Conservation (phyloP, 208 protist genomes). For the Crithidia bombi region DNA sequence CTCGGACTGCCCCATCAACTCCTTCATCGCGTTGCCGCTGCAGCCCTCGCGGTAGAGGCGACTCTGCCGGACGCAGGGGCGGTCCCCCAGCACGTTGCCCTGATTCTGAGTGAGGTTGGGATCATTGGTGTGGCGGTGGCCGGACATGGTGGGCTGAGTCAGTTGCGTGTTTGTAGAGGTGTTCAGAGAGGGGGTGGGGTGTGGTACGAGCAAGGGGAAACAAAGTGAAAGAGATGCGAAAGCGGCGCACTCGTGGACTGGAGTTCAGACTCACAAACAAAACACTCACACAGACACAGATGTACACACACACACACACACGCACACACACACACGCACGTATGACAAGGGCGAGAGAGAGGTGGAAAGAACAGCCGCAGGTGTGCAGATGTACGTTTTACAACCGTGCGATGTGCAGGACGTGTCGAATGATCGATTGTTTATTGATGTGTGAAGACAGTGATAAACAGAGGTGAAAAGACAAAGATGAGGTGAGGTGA, state of each 20-base stretch:
- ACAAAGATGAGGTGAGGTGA: no score
- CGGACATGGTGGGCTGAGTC: conserved; percentile 45
- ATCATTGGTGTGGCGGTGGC: conserved; percentile 67
- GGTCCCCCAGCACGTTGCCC: conserved; percentile 85
- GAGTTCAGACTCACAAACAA: background rate
- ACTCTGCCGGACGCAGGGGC: conserved; percentile 90
- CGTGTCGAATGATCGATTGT: no score
- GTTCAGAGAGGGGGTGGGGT: background rate
- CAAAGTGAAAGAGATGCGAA: no score
- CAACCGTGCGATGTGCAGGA: no score
- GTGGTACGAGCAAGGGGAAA: conserved; percentile 3
- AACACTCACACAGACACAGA: background rate
- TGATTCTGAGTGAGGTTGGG: conserved; percentile 83
- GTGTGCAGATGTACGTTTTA: no score
- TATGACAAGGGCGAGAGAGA: background rate
- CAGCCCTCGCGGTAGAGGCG: conserved; percentile 77
- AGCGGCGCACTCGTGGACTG: background rate
- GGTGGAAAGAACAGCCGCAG: no score
- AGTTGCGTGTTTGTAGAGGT: background rate
- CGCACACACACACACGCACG: conserved; percentile 20
- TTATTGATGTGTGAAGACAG: no score
- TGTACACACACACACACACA: conserved; percentile 9
- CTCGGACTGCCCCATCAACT: conserved; percentile 76
- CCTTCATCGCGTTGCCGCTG: conserved; percentile 89
- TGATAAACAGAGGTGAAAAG: no score